Evolutionary conservation across 192 early-diverging fungal genomes (phyloP).

Genomic region (Podila epigama): DNA sequence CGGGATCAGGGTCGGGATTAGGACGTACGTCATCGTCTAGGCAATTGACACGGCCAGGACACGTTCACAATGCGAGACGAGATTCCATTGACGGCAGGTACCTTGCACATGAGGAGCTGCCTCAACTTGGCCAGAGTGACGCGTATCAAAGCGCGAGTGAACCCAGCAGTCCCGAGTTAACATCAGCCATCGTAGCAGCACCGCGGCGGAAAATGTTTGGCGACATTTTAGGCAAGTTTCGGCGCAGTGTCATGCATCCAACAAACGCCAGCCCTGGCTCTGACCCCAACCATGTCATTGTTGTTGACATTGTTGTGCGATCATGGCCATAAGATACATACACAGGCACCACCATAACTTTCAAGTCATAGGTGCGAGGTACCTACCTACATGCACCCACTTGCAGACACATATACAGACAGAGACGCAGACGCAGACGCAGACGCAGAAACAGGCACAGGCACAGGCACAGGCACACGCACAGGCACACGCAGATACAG

Average conservation of each 20-base stretch:
- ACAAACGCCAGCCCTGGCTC: not conserved
- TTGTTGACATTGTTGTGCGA: not conserved
- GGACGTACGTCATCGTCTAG: not conserved
- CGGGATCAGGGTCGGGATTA: constrained; percentile 1
- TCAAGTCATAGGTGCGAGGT: too few relatives aligned
- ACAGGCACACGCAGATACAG: not conserved
- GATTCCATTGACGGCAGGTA: constrained; percentile 20
- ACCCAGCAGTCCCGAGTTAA: constrained; percentile 23
- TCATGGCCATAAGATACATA: not conserved
- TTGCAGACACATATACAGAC: too few relatives aligned
- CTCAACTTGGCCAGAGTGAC: constrained; percentile 6
- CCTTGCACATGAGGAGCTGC: not conserved
- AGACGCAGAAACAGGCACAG: too few relatives aligned
- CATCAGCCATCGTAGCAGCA: not conserved
- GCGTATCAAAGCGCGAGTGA: constrained; percentile 11
- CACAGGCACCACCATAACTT: too few relatives aligned
- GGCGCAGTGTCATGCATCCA: constrained; percentile 6
- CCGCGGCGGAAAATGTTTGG: constrained; percentile 12
- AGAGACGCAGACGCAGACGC: too few relatives aligned
- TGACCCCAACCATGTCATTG: not conserved
- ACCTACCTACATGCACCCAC: too few relatives aligned
- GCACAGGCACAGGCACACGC: not conserved
- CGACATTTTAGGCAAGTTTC: constrained; percentile 26
- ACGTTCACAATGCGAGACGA: constrained; percentile 9
- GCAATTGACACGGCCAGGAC: not conserved